Base-by-base conservation (phyloP, 129 eudicot genomes). In the Chrysanthemum lavandulifolium region DNA sequence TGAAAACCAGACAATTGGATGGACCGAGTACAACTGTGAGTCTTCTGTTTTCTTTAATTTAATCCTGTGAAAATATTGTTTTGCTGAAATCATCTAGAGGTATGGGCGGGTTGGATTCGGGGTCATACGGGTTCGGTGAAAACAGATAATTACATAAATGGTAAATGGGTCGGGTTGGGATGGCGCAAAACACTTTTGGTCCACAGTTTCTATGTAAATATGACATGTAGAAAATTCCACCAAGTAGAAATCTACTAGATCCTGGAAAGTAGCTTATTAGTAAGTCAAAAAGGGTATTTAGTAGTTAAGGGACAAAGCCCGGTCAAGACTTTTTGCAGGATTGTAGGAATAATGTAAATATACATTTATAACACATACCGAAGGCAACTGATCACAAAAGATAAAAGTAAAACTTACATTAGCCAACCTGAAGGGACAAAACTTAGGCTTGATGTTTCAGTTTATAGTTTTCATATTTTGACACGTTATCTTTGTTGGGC, bases 401-500 rank as follows among this genome's bases (percentile, higher is more conserved):
- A 33, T 45, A 64, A 13, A 78, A 71, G 67, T 65, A 29, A 72
- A 47, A 89, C 96, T 87, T 79, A 94, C 98, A 78, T 78, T 68
- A 71, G 98, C 88, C 80, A 90, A 82, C 73, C 97, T 96, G 82
- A 94, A 86, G 43, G 98, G 96, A 72, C 96, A 94, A 74, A 94
- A 94, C 82, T 94, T 94, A 7, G 98, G 98, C 78, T 86, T 94
- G n/a, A n/a, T n/a, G n/a, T n/a, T n/a, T n/a, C n/a, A n/a, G n/a
- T n/a, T n/a, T n/a, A n/a, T n/a, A n/a, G n/a, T n/a, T n/a, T n/a
- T n/a, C n/a, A n/a, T n/a, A n/a, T n/a, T n/a, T n/a, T n/a, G n/a
- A n/a, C n/a, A n/a, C n/a, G n/a, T n/a, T n/a, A n/a, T n/a, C n/a
- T n/a, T n/a, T n/a, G n/a, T n/a, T n/a, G n/a, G n/a, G n/a, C n/a